A percentile compares a stretch with the other conserved stretches of the same genome.
Conservation (phyloP, 1,284 basidiomycete species). For the Sutorius eximius region DNA sequence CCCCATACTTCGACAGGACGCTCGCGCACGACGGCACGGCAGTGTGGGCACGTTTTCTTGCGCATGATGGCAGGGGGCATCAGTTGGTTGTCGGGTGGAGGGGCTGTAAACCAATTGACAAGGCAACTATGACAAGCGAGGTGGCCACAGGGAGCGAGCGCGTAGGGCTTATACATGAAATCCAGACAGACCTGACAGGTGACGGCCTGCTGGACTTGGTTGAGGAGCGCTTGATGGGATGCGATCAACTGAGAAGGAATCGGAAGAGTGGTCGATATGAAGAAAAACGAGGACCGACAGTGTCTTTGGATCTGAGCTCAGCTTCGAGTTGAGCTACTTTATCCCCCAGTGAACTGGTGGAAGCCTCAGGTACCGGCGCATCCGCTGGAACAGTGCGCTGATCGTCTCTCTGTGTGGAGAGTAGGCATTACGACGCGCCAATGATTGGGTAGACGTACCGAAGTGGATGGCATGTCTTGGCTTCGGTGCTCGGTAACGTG, state of each 20-base stretch:
- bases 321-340: slow-evolving; percentile 42
- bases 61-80: slow-evolving; percentile 33
- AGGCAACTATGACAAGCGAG: slow-evolving; percentile 69
- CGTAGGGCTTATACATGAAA: slow-evolving; percentile 65
- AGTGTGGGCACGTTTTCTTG: slow-evolving; percentile 74
- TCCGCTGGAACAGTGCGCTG: background rate
- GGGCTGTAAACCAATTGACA: slow-evolving; percentile 68
- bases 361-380: background rate
- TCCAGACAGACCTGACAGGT: slow-evolving; percentile 77
- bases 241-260: slow-evolving; percentile 40
- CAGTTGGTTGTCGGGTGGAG: slow-evolving; percentile 30
- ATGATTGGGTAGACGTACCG: slow-evolving; percentile 15
- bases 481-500: background rate
- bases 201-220: slow-evolving; percentile 55
- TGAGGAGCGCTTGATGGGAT: slow-evolving; percentile 51
- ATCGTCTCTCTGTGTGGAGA: slow-evolving; percentile 9
- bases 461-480: slow-evolving; percentile 7
- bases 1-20: slow-evolving; percentile 72
- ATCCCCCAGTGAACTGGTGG: slow-evolving; percentile 27
- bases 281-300: slow-evolving; percentile 33
- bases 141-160: slow-evolving; percentile 73
- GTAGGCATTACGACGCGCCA: slow-evolving; percentile 5
- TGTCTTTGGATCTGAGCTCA: slow-evolving; percentile 42
- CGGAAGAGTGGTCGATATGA: background rate
- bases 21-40: slow-evolving; percentile 58